Conservation (phyloP, 2,329 filamentous ascomycete genomes). For the Pyrenophora seminiperda region DNA sequence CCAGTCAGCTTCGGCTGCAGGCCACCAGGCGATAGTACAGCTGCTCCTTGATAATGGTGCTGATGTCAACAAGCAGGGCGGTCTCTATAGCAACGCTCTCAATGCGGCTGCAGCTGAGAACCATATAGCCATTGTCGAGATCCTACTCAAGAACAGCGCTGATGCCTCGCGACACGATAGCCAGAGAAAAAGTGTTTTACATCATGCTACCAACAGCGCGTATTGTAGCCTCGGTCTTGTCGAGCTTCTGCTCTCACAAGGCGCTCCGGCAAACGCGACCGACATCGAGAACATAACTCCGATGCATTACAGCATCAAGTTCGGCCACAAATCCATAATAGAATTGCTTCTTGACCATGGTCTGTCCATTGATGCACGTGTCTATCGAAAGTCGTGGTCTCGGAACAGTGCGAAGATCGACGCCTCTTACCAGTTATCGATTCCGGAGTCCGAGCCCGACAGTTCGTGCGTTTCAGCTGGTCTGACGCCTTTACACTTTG, state of each 20-base stretch:
- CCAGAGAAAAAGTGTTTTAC: not conserved
- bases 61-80: slow-evolving; percentile 15
- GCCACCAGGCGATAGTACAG: not conserved
- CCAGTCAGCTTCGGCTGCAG: slow-evolving; percentile 12
- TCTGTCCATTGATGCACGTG: slow-evolving; percentile 8
- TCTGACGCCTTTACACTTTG: not conserved
- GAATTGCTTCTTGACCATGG: slow-evolving; percentile 11
- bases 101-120: too few species aligned
- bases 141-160: not conserved
- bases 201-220: slow-evolving; percentile 7
- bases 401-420: not conserved
- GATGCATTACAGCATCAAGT: slow-evolving; percentile 17
- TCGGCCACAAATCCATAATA: slow-evolving; percentile 9
- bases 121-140: not conserved
- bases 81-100: too few species aligned
- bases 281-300: slow-evolving; percentile 14
- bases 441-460: not conserved
- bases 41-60: slow-evolving; percentile 18
- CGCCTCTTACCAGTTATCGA: not conserved
- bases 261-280: slow-evolving; percentile 1
- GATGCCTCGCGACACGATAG: not conserved
- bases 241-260: slow-evolving; percentile 6
- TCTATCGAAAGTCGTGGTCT: slow-evolving; percentile 6
- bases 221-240: slow-evolving; percentile 2
- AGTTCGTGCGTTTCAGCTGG: not conserved